phyloP scores from a whole-genome alignment of 768 basidiomycete genomes.

The Kwoniella sp. region DNA sequence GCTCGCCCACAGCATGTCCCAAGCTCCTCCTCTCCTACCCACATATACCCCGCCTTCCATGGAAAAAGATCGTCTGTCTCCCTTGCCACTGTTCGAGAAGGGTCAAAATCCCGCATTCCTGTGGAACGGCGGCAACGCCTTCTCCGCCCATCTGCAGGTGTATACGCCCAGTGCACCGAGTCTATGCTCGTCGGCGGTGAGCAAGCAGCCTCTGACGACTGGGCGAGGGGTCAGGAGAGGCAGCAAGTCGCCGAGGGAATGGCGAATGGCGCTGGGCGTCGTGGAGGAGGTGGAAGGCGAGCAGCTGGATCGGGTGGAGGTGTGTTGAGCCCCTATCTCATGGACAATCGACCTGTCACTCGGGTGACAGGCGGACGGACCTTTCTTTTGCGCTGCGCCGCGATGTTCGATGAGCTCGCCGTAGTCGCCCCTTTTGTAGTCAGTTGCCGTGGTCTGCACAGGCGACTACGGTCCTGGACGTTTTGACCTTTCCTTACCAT shows the following conservation, averaged over 20 bases:
- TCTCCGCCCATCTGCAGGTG: conserved; percentile 2
- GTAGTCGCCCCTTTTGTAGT: too few relatives aligned
- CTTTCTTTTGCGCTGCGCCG: too few relatives aligned
- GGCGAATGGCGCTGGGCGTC: conserved; percentile 12
- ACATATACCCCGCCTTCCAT: conserved; percentile 12
- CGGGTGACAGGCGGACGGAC: too few relatives aligned
- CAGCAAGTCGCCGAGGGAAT: conserved; percentile 11
- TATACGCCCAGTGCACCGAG: background rate
- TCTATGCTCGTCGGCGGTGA: background rate
- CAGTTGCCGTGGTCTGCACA: too few relatives aligned
- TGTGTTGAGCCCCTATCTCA: too few relatives aligned
- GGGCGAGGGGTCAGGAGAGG: conserved; percentile 7
- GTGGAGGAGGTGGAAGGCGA: conserved; percentile 14
- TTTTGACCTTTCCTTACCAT: too few relatives aligned
- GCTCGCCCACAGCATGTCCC: background rate
- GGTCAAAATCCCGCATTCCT: background rate
- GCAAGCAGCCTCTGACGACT: background rate
- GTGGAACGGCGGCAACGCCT: background rate
- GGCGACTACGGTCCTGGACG: too few relatives aligned
- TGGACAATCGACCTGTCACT: too few relatives aligned
- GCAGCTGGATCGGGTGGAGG: conserved; percentile 3
- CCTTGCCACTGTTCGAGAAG: conserved; percentile 6
- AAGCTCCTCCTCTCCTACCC: conserved; percentile 8
- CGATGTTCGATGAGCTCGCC: too few relatives aligned
- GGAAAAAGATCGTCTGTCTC: conserved; percentile 14